These are phyloP conservation scores for Pichia sp. DNA, from an alignment of 1,139 yeast genomes.

Conservation along the genomic window DNA sequence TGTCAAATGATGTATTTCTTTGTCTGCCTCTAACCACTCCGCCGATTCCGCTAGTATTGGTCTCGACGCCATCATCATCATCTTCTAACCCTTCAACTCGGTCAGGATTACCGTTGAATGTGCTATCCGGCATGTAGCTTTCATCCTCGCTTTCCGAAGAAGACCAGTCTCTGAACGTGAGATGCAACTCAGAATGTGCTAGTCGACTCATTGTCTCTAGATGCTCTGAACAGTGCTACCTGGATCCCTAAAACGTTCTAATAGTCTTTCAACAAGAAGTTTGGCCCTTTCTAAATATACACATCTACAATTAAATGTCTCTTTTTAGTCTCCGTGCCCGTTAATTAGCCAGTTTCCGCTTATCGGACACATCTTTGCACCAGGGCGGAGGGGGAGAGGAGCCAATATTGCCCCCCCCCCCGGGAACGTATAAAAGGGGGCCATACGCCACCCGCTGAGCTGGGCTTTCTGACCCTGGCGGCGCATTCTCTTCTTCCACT, in stretches of 20 bases:
- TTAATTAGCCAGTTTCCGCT: not conserved
- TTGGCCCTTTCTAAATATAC: not conserved
- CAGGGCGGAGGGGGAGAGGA: not conserved
- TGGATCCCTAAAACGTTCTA: not conserved
- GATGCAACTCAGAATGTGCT: constrained; percentile 4
- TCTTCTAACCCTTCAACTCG: not conserved
- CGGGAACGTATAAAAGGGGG: not conserved
- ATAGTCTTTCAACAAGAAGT: not conserved
- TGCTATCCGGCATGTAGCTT: not conserved
- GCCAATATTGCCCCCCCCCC: not conserved
- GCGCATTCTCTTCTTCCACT: not conserved
- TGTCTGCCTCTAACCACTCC: not conserved
- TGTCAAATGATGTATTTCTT: not conserved
- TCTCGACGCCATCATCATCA: not conserved
- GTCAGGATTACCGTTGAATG: not conserved
- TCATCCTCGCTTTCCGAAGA: constrained; percentile 7
- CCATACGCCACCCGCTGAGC: not conserved
- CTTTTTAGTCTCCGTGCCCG: not conserved
- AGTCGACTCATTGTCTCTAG: constrained; percentile 5
- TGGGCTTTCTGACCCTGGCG: not conserved
- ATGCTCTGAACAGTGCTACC: not conserved
- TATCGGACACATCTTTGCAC: not conserved
- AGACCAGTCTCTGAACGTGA: constrained; percentile 11
- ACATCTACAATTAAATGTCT: not conserved
- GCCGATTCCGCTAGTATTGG: not conserved